Percentiles rank a stretch among this genome's conserved stretches.
phyloP scores from a whole-genome alignment of 2,329 filamentous ascomycete genomes.

The Pseudocercospora crystallina region DNA sequence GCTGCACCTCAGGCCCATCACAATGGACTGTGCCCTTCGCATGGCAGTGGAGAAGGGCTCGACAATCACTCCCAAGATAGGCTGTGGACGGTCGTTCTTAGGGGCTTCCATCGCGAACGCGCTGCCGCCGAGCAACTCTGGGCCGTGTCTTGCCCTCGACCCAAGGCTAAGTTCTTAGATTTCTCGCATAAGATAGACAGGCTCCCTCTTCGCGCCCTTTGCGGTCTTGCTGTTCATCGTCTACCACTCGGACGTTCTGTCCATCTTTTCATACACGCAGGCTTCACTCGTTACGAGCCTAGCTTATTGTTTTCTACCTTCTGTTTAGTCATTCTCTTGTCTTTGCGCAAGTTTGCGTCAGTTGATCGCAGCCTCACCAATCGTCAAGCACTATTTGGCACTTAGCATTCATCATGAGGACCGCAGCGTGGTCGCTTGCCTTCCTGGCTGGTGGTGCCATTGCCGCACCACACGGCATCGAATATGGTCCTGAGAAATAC shows the following conservation, averaged over 20 bases:
- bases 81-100: background rate
- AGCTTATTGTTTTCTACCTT: background rate
- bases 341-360: background rate
- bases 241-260: background rate
- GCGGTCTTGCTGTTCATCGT: background rate
- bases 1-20: no score
- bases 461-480: slow-evolving; percentile 6
- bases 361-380: no score
- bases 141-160: no score
- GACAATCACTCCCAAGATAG: slow-evolving; percentile 1
- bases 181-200: background rate
- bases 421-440: slow-evolving; percentile 1
- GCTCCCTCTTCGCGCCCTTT: no score
- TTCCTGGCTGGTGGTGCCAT: slow-evolving; percentile 2
- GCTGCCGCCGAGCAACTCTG: no score
- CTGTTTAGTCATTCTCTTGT: background rate
- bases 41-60: background rate
- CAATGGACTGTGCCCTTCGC: background rate
- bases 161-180: no score
- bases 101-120: no score
- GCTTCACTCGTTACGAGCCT: slow-evolving; percentile 14
- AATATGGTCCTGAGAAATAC: slow-evolving; percentile 4
- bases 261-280: slow-evolving; percentile 1
- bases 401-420: slow-evolving; percentile 4
- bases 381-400: background rate